Base-by-base conservation (phyloP, 192 early-diverging fungal species). In the Backusella parvicylindrica region DNA sequence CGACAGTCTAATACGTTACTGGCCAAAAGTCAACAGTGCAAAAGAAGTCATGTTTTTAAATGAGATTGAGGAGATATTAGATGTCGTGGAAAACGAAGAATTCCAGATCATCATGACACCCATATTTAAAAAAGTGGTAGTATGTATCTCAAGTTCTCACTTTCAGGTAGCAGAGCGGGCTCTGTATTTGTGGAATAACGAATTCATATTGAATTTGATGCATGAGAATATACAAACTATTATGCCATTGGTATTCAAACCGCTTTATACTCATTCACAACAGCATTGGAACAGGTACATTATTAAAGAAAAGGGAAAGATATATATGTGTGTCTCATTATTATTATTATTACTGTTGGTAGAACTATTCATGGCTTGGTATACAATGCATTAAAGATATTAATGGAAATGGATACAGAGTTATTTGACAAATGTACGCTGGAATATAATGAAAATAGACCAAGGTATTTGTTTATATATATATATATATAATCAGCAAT, bases 1-100 rank as follows among this genome's bases (percentile, higher is more conserved):
- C 35, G 89, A 87, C 77, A 92, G 94, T 6, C 82, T 99, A 64
- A 83, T 99, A 75, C 90, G 96, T 32, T 99, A 89, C 83, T 99
- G 98, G 98, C 98, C 98, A 67, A 99, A 98, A 83, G 95, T 99
- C 53, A 99, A 99, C 87, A 95, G 93, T 76, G 95, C 96, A 15
- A 99, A 99, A 83, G 97, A 99, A 85, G 95, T 99, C 72, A 98
- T 99, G 97, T 99, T 97, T 84, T 87, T 99, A 77, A 96, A 95
- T 82, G 98, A 99, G 82, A 86, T 99, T 49, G 98, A 99, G 78
- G 97, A 97, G 75, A 96, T 99, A 30, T 79, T 99, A 87, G 95
- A 98, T 81, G 92, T 96, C 0, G 95, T 95, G 64, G 97, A 99
- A 77, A 94, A 93, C 3, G 84, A 88, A 47, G 95, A 99, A 81